Evolutionary conservation across 1,284 basidiomycete genomes (phyloP).

Genomic region (Mrakiaceae sp.): DNA sequence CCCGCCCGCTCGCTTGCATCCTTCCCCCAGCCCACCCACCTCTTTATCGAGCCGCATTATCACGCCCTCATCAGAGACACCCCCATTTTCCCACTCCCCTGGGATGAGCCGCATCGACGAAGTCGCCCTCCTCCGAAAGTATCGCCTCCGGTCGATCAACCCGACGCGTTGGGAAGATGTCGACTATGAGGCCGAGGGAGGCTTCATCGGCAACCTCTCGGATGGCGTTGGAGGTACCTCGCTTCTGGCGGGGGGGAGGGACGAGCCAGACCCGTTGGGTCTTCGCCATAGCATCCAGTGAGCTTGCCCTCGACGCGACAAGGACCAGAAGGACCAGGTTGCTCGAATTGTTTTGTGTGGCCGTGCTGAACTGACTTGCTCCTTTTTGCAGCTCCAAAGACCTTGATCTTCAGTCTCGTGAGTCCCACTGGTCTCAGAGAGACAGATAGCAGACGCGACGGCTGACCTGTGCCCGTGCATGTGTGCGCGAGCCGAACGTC

Average conservation of each 20-base stretch:
- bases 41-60: no score
- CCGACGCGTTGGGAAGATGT: constrained; percentile 35
- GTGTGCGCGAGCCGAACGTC: not conserved
- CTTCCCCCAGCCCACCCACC: no score
- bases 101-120: constrained; percentile 8
- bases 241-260: constrained; percentile 23
- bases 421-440: constrained; percentile 10
- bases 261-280: constrained; percentile 35
- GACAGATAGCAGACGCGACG: no score
- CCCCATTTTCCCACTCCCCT: not conserved
- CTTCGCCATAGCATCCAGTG: constrained; percentile 20
- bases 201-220: constrained; percentile 22
- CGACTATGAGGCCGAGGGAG: constrained; percentile 32
- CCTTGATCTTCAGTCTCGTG: constrained; percentile 31
- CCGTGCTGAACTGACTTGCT: not conserved
- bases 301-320: not conserved
- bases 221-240: not conserved
- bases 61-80: no score
- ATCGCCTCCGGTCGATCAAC: constrained; percentile 31
- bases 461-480: no score
- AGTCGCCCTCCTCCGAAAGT: constrained; percentile 32
- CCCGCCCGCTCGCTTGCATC: no score
- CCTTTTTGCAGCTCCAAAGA: constrained; percentile 20
- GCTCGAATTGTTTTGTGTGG: not conserved
- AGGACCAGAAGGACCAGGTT: constrained; percentile 28